Evolutionary conservation across 2,329 filamentous ascomycete species (phyloP).

Genomic region (Hypoxylon sp.): DNA sequence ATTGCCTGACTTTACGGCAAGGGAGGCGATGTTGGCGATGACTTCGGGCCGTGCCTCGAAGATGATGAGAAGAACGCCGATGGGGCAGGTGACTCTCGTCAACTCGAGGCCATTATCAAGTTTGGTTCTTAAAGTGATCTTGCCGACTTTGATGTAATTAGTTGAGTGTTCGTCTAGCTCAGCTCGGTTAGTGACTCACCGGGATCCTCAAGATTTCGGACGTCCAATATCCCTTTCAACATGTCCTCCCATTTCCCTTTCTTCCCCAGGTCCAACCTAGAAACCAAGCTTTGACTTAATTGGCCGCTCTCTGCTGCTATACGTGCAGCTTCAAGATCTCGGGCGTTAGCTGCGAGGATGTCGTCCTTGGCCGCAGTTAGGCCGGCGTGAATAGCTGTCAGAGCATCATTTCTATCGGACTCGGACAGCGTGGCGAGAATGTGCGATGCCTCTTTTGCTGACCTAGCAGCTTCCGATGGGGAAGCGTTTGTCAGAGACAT

Average conservation of each 20-base stretch:
- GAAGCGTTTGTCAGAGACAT: conserved; percentile 95
- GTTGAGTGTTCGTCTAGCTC: not conserved
- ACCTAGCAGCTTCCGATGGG: conserved; percentile 79
- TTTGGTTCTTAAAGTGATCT: conserved; percentile 83
- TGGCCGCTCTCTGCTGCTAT: conserved; percentile 80
- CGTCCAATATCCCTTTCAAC: conserved; percentile 93
- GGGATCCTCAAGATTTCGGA: conserved; percentile 86
- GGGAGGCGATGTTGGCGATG: conserved; percentile 95
- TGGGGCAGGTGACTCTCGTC: conserved; percentile 91
- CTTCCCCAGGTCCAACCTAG: conserved; percentile 86
- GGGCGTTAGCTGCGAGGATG: conserved; percentile 88
- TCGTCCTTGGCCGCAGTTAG: conserved; percentile 76
- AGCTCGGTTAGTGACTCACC: conserved; percentile 64
- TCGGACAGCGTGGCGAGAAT: conserved; percentile 83
- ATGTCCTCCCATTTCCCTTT: conserved; percentile 97
- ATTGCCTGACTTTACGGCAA: conserved; percentile 97
- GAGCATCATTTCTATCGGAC: conserved; percentile 82
- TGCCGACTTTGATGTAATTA: conserved; percentile 73
- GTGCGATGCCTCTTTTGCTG: conserved; percentile 85
- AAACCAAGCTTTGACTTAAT: conserved; percentile 85
- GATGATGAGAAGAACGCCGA: conserved; percentile 97
- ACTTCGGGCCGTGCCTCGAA: conserved; percentile 98
- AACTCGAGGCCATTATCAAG: conserved; percentile 89
- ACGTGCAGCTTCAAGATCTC: conserved; percentile 81
- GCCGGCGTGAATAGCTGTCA: conserved; percentile 85